A percentile compares a stretch with the other conserved stretches of the same genome.
Conservation (phyloP, 2,329 filamentous ascomycete species). For the Verticillium klebahnii region DNA sequence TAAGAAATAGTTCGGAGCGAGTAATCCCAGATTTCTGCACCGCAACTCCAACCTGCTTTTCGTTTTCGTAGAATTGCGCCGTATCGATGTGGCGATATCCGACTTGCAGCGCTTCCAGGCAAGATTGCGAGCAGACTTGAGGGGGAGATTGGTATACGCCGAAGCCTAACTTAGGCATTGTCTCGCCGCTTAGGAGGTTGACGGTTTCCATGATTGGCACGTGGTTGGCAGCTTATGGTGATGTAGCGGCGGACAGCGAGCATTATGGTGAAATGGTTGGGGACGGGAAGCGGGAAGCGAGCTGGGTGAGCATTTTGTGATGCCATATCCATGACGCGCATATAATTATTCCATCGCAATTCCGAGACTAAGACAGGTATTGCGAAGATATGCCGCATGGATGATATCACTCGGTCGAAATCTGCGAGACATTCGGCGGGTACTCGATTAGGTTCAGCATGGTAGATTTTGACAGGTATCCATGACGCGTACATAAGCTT, state of each 20-base stretch:
- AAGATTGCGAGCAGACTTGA: slow-evolving; percentile 52
- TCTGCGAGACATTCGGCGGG: too few species aligned
- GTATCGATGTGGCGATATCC: slow-evolving; percentile 64
- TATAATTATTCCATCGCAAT: too few species aligned
- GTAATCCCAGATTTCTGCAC: slow-evolving; percentile 43
- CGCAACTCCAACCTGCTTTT: slow-evolving; percentile 59
- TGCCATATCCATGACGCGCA: too few species aligned
- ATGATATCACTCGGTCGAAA: too few species aligned
- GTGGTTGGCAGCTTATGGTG: not conserved
- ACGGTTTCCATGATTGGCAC: slow-evolving; percentile 7
- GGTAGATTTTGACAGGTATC: not conserved
- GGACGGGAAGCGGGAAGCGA: too few species aligned
- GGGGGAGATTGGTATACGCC: slow-evolving; percentile 62
- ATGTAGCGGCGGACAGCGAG: not conserved
- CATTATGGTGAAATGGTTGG: not conserved
- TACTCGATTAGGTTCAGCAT: too few species aligned
- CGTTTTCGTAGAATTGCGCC: slow-evolving; percentile 62
- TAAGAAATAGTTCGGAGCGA: slow-evolving; percentile 60
- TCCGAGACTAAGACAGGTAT: too few species aligned
- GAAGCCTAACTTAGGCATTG: slow-evolving; percentile 64
- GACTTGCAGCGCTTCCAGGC: slow-evolving; percentile 48
- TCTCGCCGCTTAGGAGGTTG: slow-evolving; percentile 18
- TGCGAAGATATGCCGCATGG: too few species aligned
- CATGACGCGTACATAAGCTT: not conserved
- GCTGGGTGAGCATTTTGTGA: too few species aligned